phyloP scores from a whole-genome alignment of 2,329 filamentous ascomycete genomes.

The Talaromyces albobiverticillius region DNA sequence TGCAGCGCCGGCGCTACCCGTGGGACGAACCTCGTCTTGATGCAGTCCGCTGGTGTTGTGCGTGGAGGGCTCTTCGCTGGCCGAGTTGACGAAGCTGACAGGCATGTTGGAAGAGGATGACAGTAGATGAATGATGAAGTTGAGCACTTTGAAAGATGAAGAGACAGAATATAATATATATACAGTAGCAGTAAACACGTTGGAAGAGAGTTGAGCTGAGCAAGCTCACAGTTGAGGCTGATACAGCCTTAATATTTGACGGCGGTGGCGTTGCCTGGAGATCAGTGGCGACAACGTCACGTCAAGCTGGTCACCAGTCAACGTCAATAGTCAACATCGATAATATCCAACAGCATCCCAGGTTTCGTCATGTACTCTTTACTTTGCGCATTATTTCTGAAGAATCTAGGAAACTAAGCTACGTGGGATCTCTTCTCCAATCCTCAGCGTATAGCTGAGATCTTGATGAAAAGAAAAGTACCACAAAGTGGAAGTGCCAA shows the following conservation, averaged over 20 bases:
- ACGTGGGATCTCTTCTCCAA: slow-evolving; percentile 31
- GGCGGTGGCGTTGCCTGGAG: background rate
- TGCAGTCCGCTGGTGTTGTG: slow-evolving; percentile 13
- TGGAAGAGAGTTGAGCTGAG: no score
- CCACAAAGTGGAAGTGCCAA: slow-evolving; percentile 41
- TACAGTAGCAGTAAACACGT: no score
- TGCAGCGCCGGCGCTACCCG: slow-evolving; percentile 20
- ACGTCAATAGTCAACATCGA: no score
- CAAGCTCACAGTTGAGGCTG: no score
- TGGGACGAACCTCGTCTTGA: slow-evolving; percentile 7
- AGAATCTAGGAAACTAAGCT: background rate
- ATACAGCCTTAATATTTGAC: background rate
- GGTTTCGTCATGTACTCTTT: no score
- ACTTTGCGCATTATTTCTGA: no score
- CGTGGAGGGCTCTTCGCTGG: slow-evolving; percentile 4
- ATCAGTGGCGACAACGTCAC: background rate
- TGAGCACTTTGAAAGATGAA: slow-evolving; percentile 9
- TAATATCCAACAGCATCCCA: no score
- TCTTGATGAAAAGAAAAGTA: slow-evolving; percentile 42
- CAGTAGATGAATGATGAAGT: slow-evolving; percentile 2
- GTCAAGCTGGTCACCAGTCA: background rate
- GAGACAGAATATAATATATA: no score
- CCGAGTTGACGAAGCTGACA: slow-evolving; percentile 3
- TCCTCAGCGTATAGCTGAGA: slow-evolving; percentile 30
- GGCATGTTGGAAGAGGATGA: slow-evolving; percentile 8